phyloP scores from a whole-genome alignment of 306 rosid species.

The Luffa aegyptiaca region DNA sequence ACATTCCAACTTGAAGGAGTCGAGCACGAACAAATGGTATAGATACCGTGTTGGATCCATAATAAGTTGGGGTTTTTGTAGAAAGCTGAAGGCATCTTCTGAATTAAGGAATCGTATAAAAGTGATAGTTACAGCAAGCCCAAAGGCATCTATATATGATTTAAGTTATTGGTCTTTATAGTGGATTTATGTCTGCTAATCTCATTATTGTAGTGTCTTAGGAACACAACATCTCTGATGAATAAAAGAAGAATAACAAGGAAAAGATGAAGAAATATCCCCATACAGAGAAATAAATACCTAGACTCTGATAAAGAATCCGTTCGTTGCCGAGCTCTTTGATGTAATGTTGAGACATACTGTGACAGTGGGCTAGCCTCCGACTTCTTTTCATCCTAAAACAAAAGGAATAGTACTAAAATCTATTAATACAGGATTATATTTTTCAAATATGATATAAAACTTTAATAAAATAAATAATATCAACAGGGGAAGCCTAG shows the following conservation, averaged over 20 bases:
- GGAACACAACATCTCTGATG: background rate
- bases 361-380: conserved; percentile 57
- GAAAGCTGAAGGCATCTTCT: background rate
- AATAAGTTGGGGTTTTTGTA: background rate
- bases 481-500: background rate
- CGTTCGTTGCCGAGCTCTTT: conserved; percentile 53
- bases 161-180: background rate
- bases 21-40: background rate
- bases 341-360: conserved; percentile 35
- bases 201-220: background rate
- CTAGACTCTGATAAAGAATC: conserved; percentile 66
- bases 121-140: background rate
- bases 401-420: background rate
- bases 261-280: background rate
- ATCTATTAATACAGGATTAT: background rate
- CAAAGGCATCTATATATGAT: background rate
- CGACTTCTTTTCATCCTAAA: conserved; percentile 58
- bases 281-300: conserved; percentile 18
- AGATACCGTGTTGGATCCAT: background rate
- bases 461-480: background rate
- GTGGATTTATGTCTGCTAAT: background rate
- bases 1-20: background rate
- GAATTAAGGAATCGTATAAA: background rate
- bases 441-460: background rate
- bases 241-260: conserved; percentile 1